Base-by-base conservation (phyloP, 2,329 filamentous ascomycete genomes). In the Fusarium verticillioides region DNA sequence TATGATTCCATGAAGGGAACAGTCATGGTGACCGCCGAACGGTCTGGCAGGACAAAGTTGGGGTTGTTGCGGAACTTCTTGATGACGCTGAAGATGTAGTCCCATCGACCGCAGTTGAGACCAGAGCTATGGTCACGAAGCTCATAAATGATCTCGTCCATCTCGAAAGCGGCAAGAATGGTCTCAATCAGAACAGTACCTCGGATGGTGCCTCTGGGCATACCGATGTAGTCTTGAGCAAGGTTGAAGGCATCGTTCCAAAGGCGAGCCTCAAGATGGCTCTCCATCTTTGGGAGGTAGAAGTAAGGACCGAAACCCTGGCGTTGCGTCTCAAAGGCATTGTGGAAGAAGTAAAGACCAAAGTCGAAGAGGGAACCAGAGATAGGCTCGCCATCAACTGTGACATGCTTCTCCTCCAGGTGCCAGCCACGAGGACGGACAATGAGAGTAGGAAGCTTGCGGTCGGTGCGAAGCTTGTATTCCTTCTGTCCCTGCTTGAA, bases 81-180 rank as follows among this genome's bases (percentile, higher is more conserved):
- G 88, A 99, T 98, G 81, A 96, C 94, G 83, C 93, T 96, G 89
- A 99, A 99, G 86, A 99, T 98, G 88, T 99, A 99, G 82, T 99
- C 96, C 96, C 96, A 99, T 77, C 96, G 93, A 74, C 96, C 96
- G 84, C 96, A 98, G 91, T 99, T 99, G 80, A 99, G 90, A 53
- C 96, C 96, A 11, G 96, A 93, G 83, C 92, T 96, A 88, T 99
- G 96, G 81, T 98, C 96, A 69, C 96, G 93, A 76, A 99, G 92
- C 87, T 98, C 96, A 84, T 98, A 99, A 85, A 99, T 98, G 85
- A 99, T 98, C 91, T 99, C 96, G 79, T 99, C 96, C 96, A 99
- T 99, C 88, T 99, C 96, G 80, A 99, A 99, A 21, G 96, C 96
- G 46, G 96, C 96, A 47, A 96, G 89, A 83, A 99, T 98, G 63